A percentile compares a stretch with the other conserved stretches of the same genome.
Evolutionary conservation across 805 yeast genomes (phyloP).

Genomic region (Schwanniomyces occidentalis): DNA sequence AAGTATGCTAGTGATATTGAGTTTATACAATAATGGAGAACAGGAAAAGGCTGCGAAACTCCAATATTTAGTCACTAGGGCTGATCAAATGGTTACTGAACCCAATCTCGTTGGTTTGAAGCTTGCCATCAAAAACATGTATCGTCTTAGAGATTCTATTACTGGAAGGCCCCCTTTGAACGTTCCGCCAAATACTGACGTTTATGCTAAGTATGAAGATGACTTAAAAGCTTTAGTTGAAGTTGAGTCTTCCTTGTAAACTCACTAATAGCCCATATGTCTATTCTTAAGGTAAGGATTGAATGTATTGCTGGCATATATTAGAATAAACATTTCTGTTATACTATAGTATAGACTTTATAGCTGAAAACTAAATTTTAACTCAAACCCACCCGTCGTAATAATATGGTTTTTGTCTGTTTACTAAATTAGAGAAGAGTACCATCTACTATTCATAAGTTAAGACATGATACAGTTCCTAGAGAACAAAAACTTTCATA

Average conservation of each 20-base stretch:
- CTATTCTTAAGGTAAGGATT: not conserved
- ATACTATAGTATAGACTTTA: too few relatives aligned
- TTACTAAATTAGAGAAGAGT: too few relatives aligned
- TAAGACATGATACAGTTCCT: too few relatives aligned
- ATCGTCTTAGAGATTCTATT: conserved; percentile 23
- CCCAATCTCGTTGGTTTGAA: conserved; percentile 34
- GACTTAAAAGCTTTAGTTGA: conserved; percentile 13
- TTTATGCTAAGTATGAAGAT: conserved; percentile 12
- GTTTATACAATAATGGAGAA: conserved; percentile 15
- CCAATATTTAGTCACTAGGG: conserved; percentile 20
- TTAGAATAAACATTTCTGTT: not conserved
- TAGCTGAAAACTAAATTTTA: too few relatives aligned
- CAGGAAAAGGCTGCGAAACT: conserved; percentile 18
- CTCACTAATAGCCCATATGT: not conserved
- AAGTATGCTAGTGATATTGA: conserved; percentile 16
- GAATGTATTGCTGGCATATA: not conserved
- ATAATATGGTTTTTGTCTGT: too few relatives aligned
- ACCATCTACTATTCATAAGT: too few relatives aligned
- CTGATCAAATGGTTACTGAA: conserved; percentile 26
- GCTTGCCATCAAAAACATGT: conserved; percentile 16
- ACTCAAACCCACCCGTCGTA: too few relatives aligned
- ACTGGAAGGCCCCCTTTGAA: conserved; percentile 34
- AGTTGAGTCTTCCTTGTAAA: conserved; percentile 11
- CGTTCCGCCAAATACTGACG: conserved; percentile 7
- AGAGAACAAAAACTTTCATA: not conserved